Conservation (phyloP, 177 flowering plant genomes). For the Vitis hybrid region DNA sequence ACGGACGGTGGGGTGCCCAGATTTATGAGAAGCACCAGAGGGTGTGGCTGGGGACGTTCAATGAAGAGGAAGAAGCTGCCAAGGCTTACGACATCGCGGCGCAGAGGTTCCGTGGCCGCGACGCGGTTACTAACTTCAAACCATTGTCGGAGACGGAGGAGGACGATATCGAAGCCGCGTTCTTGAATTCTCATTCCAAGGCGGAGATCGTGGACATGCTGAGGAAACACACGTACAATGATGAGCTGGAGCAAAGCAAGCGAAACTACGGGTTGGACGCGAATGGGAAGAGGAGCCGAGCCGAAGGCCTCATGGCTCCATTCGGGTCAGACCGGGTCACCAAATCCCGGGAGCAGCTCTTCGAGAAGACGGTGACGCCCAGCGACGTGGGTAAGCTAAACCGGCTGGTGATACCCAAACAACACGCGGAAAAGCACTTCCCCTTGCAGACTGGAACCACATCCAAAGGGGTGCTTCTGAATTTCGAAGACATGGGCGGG, state of each 20-base stretch:
- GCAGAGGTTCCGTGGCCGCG: constrained; percentile 85
- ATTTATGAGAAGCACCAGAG: constrained; percentile 97
- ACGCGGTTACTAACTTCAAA: constrained; percentile 88
- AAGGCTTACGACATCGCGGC: constrained; percentile 89
- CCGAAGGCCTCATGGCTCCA: neutral
- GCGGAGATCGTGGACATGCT: constrained; percentile 95
- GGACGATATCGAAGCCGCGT: constrained; percentile 46
- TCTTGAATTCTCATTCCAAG: constrained; percentile 77
- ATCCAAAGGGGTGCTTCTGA: constrained; percentile 64
- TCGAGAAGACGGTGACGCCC: constrained; percentile 92
- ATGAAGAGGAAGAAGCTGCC: constrained; percentile 85
- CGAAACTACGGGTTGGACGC: constrained; percentile 22
- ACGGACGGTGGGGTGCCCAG: constrained; percentile 98
- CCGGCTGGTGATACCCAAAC: constrained; percentile 91
- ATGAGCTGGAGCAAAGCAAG: constrained; percentile 81
- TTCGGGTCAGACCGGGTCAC: constrained; percentile 15
- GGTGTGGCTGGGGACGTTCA: constrained; percentile 96
- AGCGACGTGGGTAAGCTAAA: constrained; percentile 97
- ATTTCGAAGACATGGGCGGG: constrained; percentile 70
- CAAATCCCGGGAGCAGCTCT: constrained; percentile 56
- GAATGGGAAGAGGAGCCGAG: constrained; percentile 14
- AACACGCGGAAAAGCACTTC: constrained; percentile 93
- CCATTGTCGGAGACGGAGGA: constrained; percentile 31
- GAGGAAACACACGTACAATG: constrained; percentile 80
- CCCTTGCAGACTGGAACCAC: constrained; percentile 50